Conservation (phyloP, 1,284 basidiomycete species). For the Ganoderma sinense region DNA sequence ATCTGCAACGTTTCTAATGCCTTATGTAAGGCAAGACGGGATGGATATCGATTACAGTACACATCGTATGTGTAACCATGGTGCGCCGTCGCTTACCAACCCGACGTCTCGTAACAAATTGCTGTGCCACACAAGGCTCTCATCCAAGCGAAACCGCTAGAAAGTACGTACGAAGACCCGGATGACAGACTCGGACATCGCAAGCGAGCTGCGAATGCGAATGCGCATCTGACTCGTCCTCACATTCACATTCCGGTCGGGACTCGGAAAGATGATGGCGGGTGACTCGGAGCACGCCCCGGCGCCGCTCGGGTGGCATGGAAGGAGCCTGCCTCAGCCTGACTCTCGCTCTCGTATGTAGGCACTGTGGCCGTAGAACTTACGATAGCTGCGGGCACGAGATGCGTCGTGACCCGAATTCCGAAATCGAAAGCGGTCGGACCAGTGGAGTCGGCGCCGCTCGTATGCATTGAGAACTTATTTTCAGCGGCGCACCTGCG, state of each 20-base stretch:
- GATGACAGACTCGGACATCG: too few species aligned
- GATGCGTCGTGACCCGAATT: background rate
- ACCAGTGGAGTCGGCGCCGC: background rate
- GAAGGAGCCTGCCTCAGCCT: too few species aligned
- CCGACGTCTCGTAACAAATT: background rate
- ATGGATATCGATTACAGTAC: background rate
- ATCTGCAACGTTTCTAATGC: background rate
- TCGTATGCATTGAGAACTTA: background rate
- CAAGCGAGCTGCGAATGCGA: background rate
- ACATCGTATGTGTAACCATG: background rate
- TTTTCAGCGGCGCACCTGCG: background rate
- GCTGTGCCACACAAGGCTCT: background rate
- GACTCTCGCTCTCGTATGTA: too few species aligned
- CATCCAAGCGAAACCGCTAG: background rate
- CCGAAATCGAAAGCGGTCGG: slow-evolving; percentile 3
- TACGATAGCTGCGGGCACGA: background rate
- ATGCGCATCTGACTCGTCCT: background rate
- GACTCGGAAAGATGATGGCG: background rate
- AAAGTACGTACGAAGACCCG: background rate
- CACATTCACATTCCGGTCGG: background rate
- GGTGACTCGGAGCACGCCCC: background rate
- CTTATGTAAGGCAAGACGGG: background rate
- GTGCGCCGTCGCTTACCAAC: background rate
- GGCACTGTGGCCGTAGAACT: too few species aligned
- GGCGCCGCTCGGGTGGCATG: slow-evolving; percentile 6